Percentiles rank a stretch among this genome's conserved stretches.
Evolutionary conservation across 164 flowering plant genomes (phyloP).

Genomic region (Paratinospora sagittata): DNA sequence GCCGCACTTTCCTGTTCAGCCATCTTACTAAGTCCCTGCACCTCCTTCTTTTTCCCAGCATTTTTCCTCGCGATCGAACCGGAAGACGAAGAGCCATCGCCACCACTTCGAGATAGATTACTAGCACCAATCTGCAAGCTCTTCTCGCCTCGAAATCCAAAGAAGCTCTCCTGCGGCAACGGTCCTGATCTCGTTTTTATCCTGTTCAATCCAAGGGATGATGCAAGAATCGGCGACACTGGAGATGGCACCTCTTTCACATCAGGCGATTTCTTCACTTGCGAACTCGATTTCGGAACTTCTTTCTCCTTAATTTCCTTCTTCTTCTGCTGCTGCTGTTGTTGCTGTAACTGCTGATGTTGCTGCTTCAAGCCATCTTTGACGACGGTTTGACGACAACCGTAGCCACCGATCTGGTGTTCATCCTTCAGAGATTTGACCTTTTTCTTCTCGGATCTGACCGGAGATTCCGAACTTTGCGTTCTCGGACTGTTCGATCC

Average conservation of each 20-base stretch:
- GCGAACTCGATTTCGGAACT: constrained; percentile 10
- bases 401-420: constrained; percentile 12
- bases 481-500: constrained; percentile 79
- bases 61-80: constrained; percentile 16
- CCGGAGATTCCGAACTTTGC: constrained; percentile 50
- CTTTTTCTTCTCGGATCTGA: constrained; percentile 86
- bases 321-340: no score
- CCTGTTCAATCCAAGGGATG: constrained; percentile 79
- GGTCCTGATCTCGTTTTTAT: constrained; percentile 98
- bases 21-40: constrained; percentile 19
- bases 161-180: constrained; percentile 90
- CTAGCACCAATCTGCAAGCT: constrained; percentile 50
- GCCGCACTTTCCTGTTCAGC: background rate
- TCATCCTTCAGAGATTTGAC: constrained; percentile 42
- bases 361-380: no score
- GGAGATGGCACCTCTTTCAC: constrained; percentile 17
- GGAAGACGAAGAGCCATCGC: background rate
- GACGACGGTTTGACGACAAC: no score
- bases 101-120: constrained; percentile 63
- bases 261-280: constrained; percentile 15
- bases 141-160: constrained; percentile 46
- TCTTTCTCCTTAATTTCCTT: no score
- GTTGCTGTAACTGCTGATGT: no score
- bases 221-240: constrained; percentile 73
- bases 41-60: constrained; percentile 33